phyloP scores from a whole-genome alignment of 176 grass and related monocot genomes.

The Juncus inflexus region DNA sequence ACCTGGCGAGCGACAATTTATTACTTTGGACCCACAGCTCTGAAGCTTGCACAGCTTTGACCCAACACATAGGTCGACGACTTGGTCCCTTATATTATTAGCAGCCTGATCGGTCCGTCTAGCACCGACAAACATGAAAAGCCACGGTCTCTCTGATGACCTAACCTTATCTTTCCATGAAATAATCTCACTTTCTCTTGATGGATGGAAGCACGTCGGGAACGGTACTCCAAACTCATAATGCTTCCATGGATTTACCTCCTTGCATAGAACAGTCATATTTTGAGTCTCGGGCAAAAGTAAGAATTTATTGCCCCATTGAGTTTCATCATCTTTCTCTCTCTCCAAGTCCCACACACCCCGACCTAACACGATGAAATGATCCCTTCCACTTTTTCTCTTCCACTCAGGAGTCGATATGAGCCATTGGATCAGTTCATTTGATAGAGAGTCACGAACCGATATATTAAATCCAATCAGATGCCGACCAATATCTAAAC shows the following conservation, averaged over 20 bases:
- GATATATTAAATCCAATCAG: constrained; percentile 70
- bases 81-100: constrained; percentile 57
- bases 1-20: constrained; percentile 74
- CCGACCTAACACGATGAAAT: constrained; percentile 71
- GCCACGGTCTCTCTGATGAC: constrained; percentile 48
- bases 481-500: constrained; percentile 55
- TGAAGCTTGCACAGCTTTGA: constrained; percentile 53
- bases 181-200: constrained; percentile 63
- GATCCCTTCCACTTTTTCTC: constrained; percentile 72
- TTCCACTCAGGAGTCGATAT: constrained; percentile 63
- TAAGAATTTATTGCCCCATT: constrained; percentile 76
- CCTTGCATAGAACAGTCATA: constrained; percentile 74
- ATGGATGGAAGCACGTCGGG: constrained; percentile 73
- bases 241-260: constrained; percentile 60
- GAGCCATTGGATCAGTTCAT: constrained; percentile 77
- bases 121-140: constrained; percentile 73
- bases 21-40: constrained; percentile 64
- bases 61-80: constrained; percentile 60
- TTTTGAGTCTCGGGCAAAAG: constrained; percentile 65
- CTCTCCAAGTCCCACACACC: constrained; percentile 81
- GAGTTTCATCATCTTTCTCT: constrained; percentile 37
- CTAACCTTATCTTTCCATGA: constrained; percentile 76
- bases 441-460: constrained; percentile 45
- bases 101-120: constrained; percentile 55
- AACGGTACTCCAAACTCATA: constrained; percentile 76